Evolutionary conservation across 306 rosid species (phyloP), one percentile per base, ranked within the genome.

Genomic region (Betula pendula): DNA sequence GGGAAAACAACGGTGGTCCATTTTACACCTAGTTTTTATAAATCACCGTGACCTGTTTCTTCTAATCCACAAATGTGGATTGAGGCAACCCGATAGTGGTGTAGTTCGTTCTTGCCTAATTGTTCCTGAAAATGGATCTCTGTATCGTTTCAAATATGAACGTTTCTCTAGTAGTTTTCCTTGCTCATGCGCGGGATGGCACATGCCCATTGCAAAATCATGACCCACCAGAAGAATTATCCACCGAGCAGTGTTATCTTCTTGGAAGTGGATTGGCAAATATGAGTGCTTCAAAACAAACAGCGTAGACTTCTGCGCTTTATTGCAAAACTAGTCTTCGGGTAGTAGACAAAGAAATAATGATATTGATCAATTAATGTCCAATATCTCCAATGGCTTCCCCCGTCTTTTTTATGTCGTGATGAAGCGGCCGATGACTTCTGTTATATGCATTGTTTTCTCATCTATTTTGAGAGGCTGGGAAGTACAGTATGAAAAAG

Each of bases 321-420:
- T 96, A 96, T 79, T 96, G 99, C 93, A 92, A 86, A 82, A 90
- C 96, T 15, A 98, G 99, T 71, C 96, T 95, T 81, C 80, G 91
- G 87, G 72, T 88, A 55, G 12, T 76, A 33, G 97, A 91, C 78
- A 87, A 81, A 78, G 6, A 38, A 38, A n/a, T n/a, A n/a, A n/a
- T n/a, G n/a, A n/a, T n/a, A n/a, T 92, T 52, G 99, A 82, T 84
- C 96, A 86, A n/a, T n/a, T n/a, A 92, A 97, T 47, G 99, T 97
- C 29, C 99, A 96, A 83, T n/a, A n/a, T n/a, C n/a, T n/a, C n/a
- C n/a, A n/a, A n/a, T n/a, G n/a, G n/a, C n/a, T n/a, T n/a, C n/a
- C n/a, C 96, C 97, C 77, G 89, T 96, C 48, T 91, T n/a, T n/a
- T n/a, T n/a, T n/a, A n/a, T n/a, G n/a, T n/a, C n/a, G n/a, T n/a